phyloP scores from a whole-genome alignment of 257 asterid species.

The Asclepias syriaca region DNA sequence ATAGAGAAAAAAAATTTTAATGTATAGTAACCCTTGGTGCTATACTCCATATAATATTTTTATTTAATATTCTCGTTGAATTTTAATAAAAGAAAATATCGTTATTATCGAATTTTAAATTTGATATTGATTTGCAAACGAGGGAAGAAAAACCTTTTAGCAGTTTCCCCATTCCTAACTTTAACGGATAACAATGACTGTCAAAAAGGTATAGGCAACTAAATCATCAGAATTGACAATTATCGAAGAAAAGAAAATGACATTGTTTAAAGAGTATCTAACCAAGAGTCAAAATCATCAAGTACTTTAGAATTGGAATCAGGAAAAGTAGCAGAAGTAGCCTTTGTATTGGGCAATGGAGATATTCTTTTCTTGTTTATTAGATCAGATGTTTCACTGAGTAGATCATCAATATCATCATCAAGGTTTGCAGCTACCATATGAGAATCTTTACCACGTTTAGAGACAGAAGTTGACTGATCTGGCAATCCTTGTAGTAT shows the following conservation, averaged over 20 bases:
- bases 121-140: no score
- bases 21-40: no score
- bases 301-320: constrained; percentile 45
- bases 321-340: constrained; percentile 11
- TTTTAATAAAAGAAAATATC: no score
- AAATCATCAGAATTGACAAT: background rate
- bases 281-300: constrained; percentile 89
- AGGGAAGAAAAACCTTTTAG: no score
- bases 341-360: constrained; percentile 18
- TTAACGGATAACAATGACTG: no score
- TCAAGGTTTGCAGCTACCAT: constrained; percentile 19
- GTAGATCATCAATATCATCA: constrained; percentile 50
- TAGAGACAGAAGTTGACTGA: constrained; percentile 11
- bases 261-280: constrained; percentile 44
- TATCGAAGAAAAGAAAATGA: background rate
- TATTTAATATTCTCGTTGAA: no score
- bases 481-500: constrained; percentile 18
- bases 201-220: background rate
- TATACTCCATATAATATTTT: no score
- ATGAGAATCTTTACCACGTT: constrained; percentile 14
- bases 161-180: no score
- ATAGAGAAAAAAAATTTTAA: no score
- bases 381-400: constrained; percentile 42
- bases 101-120: no score
- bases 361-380: constrained; percentile 13